Evolutionary conservation across 2,329 filamentous ascomycete genomes (phyloP).

Genomic region (Fonsecaea pedrosoi): DNA sequence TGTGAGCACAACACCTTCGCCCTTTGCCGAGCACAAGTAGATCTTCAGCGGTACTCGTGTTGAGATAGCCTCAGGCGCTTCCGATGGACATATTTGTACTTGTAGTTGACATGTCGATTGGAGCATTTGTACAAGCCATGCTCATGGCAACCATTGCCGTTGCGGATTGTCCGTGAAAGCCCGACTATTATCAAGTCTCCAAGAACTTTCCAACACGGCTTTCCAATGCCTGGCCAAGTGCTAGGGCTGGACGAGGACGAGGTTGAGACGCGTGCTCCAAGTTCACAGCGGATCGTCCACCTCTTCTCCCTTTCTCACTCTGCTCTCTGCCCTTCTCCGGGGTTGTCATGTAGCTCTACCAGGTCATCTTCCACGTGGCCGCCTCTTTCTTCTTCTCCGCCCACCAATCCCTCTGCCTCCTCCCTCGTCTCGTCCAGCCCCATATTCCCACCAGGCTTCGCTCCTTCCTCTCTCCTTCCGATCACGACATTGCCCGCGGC

Average conservation of each 20-base stretch:
- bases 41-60: neutral
- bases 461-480: slow-evolving; percentile 59
- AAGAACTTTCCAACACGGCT: neutral
- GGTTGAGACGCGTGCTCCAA: neutral
- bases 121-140: neutral
- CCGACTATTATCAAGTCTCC: neutral
- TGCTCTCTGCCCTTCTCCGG: slow-evolving; percentile 21
- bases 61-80: neutral
- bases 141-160: neutral
- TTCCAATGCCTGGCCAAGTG: neutral
- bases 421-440: slow-evolving; percentile 27
- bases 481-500: slow-evolving; percentile 69
- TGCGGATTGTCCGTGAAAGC: neutral
- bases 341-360: slow-evolving; percentile 31
- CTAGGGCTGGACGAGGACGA: neutral
- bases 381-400: slow-evolving; percentile 8
- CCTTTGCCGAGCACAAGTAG: neutral
- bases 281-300: slow-evolving; percentile 33
- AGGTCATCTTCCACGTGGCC: slow-evolving; percentile 26
- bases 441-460: slow-evolving; percentile 22
- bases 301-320: slow-evolving; percentile 29
- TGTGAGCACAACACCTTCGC: neutral
- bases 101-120: neutral
- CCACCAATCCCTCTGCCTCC: slow-evolving; percentile 31
- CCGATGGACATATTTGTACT: neutral